Percentiles rank a stretch among this genome's conserved stretches.
Conservation (phyloP, 352 stramenopile genomes). For the Phytophthora sp. region DNA sequence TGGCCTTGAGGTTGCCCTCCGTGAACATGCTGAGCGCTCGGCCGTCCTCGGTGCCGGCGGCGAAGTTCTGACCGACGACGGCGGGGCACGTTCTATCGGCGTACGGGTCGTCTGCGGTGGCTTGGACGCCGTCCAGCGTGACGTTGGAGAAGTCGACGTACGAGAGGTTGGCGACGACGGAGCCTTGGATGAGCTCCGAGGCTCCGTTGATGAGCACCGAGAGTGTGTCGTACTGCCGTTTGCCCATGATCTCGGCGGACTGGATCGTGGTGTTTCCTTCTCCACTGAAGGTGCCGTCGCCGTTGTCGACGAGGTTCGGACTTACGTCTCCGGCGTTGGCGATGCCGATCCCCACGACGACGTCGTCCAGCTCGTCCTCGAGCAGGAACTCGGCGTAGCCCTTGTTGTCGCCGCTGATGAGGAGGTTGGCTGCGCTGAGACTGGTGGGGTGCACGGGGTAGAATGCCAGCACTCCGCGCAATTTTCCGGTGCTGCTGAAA, state of each 20-base stretch:
- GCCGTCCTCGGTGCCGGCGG: constrained; percentile 54
- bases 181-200: constrained; percentile 34
- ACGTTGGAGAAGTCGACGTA: constrained; percentile 61
- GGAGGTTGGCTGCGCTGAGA: constrained; percentile 72
- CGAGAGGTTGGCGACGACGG: constrained; percentile 37
- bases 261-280: constrained; percentile 43
- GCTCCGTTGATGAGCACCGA: constrained; percentile 24
- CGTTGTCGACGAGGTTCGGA: constrained; percentile 54
- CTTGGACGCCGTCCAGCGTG: constrained; percentile 24
- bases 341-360: constrained; percentile 46
- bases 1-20: constrained; percentile 42
- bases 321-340: constrained; percentile 56
- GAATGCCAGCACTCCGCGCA: constrained; percentile 72
- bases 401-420: constrained; percentile 88
- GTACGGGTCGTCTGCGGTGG: constrained; percentile 32
- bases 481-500: constrained; percentile 27
- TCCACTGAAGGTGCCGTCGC: constrained; percentile 50
- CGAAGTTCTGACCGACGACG: constrained; percentile 58
- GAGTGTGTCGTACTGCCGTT: constrained; percentile 40
- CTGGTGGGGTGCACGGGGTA: constrained; percentile 81
- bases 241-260: constrained; percentile 50
- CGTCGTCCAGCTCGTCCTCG: constrained; percentile 37
- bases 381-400: constrained; percentile 54
- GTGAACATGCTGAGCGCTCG: constrained; percentile 37
- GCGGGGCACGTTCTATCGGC: constrained; percentile 48